These are phyloP conservation scores for Hygrocybe punicea DNA, from an alignment of 768 basidiomycete species.

Conservation along the genomic window DNA sequence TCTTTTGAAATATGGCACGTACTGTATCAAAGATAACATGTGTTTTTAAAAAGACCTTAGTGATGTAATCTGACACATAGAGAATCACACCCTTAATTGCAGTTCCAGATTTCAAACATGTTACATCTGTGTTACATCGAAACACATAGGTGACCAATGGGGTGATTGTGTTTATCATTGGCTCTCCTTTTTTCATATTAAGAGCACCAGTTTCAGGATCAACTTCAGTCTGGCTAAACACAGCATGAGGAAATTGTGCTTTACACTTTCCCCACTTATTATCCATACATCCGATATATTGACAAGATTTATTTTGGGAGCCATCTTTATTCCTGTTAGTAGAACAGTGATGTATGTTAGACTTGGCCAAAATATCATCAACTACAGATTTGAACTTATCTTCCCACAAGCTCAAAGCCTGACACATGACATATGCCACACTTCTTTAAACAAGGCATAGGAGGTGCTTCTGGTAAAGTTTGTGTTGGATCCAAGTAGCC, in stretches of 20 bases:
- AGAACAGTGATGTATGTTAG: constrained; percentile 30
- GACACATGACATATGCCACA: constrained; percentile 9
- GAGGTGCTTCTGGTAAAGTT: constrained; percentile 20
- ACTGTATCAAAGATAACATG: constrained; percentile 33
- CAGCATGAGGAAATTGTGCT: constrained; percentile 32
- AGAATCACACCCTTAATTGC: constrained; percentile 31
- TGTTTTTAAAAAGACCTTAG: constrained; percentile 34
- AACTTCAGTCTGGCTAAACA: constrained; percentile 18
- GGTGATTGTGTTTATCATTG: constrained; percentile 34
- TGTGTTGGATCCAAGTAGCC: constrained; percentile 22
- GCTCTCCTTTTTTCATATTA: constrained; percentile 30
- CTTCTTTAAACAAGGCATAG: constrained; percentile 11
- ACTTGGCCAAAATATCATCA: constrained; percentile 26
- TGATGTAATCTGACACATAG: constrained; percentile 40
- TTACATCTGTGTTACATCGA: constrained; percentile 38
- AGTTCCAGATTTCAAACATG: constrained; percentile 34
- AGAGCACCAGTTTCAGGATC: constrained; percentile 29
- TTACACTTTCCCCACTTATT: constrained; percentile 31
- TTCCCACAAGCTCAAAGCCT: constrained; percentile 15
- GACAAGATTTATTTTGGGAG: constrained; percentile 8
- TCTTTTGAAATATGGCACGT: constrained; percentile 19
- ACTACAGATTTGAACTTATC: constrained; percentile 15
- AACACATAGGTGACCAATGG: constrained; percentile 27
- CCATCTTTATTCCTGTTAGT: constrained; percentile 15
- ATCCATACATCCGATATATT: constrained; percentile 19